Evolutionary conservation across 1,139 yeast species (phyloP).

Genomic region (Pneumocystis murina): DNA sequence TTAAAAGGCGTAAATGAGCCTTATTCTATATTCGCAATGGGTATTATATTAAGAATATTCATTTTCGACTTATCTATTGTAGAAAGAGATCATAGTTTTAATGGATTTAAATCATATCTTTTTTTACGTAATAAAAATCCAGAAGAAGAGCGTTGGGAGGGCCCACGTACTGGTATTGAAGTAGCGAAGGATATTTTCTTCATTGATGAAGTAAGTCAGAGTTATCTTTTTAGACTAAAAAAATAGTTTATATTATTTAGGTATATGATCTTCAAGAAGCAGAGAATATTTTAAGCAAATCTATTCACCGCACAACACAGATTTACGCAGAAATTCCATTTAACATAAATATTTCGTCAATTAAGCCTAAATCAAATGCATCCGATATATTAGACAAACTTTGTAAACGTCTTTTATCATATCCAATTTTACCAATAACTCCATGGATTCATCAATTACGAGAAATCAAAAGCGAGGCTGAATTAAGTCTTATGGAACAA

Average conservation of each 20-base stretch:
- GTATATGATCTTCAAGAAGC: background rate
- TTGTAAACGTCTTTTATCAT: background rate
- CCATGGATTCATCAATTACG: conserved; percentile 44
- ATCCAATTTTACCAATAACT: conserved; percentile 24
- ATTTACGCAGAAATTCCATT: background rate
- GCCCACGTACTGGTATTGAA: conserved; percentile 70
- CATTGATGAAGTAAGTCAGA: conserved; percentile 49
- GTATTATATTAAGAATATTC: conserved; percentile 26
- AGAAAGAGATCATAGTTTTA: conserved; percentile 5
- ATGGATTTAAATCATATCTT: conserved; percentile 50
- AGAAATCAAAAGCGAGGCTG: conserved; percentile 59
- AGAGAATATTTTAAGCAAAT: background rate
- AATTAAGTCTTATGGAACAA: conserved; percentile 58
- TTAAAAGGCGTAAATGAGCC: conserved; percentile 64
- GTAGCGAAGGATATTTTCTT: conserved; percentile 75
- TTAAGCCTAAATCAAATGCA: background rate
- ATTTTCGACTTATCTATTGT: background rate
- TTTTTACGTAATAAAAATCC: conserved; percentile 75
- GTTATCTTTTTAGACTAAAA: background rate
- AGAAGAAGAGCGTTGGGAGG: conserved; percentile 82
- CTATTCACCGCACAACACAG: background rate
- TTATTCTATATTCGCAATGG: conserved; percentile 60
- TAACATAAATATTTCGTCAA: background rate
- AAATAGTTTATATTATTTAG: background rate
- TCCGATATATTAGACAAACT: background rate